Percentiles rank a stretch among this genome's conserved stretches.
phyloP scores from a whole-genome alignment of 2,329 filamentous ascomycete species.

The Fusarium lyarnte region DNA sequence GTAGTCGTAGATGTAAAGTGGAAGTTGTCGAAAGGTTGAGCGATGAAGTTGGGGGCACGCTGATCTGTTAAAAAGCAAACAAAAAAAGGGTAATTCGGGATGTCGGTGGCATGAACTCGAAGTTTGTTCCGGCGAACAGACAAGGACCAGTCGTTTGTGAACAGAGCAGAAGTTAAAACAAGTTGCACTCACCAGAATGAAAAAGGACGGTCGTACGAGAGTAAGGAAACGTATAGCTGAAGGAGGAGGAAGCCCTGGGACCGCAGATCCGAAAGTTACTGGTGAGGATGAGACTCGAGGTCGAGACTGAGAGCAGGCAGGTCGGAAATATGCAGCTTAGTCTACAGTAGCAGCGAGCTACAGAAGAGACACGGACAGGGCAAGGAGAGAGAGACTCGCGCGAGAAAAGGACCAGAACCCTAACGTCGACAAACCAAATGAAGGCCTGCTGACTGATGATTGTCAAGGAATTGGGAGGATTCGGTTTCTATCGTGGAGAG shows the following conservation, averaged over 20 bases:
- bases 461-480: slow-evolving; percentile 50
- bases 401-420: slow-evolving; percentile 47
- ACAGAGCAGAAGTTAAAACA: not conserved
- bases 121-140: not conserved
- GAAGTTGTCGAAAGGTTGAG: not conserved
- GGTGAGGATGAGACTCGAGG: slow-evolving; percentile 18
- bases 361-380: slow-evolving; percentile 43
- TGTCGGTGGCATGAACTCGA: not conserved
- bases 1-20: not conserved
- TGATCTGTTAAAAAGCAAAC: not conserved
- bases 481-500: slow-evolving; percentile 48
- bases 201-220: slow-evolving; percentile 25
- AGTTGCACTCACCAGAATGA: slow-evolving; percentile 35
- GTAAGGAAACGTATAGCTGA: slow-evolving; percentile 16
- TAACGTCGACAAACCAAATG: slow-evolving; percentile 44
- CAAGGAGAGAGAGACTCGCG: slow-evolving; percentile 41
- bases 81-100: not conserved
- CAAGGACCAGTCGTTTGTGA: not conserved
- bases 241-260: slow-evolving; percentile 22
- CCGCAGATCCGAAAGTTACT: slow-evolving; percentile 32
- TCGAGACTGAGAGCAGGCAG: slow-evolving; percentile 19
- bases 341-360: slow-evolving; percentile 43
- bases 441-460: slow-evolving; percentile 47
- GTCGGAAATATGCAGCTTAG: slow-evolving; percentile 32
- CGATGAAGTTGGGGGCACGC: not conserved